Evolutionary conservation across 805 yeast species (phyloP).

Genomic region (Candida peoriensis): DNA sequence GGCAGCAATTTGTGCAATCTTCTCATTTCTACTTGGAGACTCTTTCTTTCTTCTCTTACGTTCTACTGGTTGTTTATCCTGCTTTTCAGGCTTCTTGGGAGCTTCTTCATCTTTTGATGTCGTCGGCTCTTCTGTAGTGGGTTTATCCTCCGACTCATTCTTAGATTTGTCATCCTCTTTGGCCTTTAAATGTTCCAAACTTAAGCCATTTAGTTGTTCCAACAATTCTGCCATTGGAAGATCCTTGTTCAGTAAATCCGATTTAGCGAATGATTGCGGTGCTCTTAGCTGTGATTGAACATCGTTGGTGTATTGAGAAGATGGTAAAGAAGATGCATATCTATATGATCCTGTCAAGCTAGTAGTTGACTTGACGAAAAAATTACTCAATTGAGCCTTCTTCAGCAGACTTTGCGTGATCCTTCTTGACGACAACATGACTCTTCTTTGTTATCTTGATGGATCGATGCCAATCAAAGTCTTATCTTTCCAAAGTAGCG

Average conservation of each 20-base stretch:
- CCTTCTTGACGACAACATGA: too few species aligned
- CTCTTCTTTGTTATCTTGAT: too few species aligned
- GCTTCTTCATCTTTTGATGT: conserved; percentile 1
- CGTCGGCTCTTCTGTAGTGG: not conserved
- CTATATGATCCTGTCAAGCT: too few species aligned
- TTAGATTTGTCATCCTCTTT: conserved; percentile 6
- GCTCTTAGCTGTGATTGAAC: not conserved
- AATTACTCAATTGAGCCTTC: too few species aligned
- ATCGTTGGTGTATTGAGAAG: not conserved
- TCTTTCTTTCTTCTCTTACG: conserved; percentile 25
- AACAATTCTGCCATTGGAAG: conserved; percentile 16
- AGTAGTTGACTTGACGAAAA: too few species aligned
- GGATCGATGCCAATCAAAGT: too few species aligned
- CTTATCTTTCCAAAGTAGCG: too few species aligned
- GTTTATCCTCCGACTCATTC: conserved; percentile 5
- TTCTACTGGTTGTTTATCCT: conserved; percentile 7
- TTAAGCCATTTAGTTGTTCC: conserved; percentile 22
- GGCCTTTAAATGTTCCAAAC: not conserved
- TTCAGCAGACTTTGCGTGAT: too few species aligned
- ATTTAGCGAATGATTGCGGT: not conserved
- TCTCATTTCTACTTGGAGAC: conserved; percentile 21
- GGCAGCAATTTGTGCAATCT: conserved; percentile 11
- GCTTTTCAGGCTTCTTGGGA: conserved; percentile 1
- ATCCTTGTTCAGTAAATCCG: conserved; percentile 4
- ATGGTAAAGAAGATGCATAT: too few species aligned